Conservation (phyloP, 108 stramenopile species). For the Fragilaria crotonensis region DNA sequence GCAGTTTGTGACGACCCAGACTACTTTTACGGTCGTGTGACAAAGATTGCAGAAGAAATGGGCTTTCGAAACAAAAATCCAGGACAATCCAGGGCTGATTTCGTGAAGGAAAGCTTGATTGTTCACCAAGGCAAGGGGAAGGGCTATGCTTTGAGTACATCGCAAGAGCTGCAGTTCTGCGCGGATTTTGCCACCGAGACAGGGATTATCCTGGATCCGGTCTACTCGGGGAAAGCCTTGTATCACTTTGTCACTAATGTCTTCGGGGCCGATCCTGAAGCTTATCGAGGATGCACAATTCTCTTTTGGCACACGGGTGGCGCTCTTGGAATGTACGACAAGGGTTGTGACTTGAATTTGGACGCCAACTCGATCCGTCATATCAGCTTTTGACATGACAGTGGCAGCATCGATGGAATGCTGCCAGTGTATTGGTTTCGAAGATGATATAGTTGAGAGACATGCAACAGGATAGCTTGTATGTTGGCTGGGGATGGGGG, state of each 20-base stretch:
- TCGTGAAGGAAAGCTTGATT: constrained; percentile 41
- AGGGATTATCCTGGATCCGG: constrained; percentile 83
- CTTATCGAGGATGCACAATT: constrained; percentile 46
- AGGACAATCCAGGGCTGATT: constrained; percentile 29
- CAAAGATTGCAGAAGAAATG: constrained; percentile 64
- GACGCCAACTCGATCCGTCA: neutral
- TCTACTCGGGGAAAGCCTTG: constrained; percentile 86
- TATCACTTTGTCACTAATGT: constrained; percentile 60
- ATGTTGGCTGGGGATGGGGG: too few relatives aligned
- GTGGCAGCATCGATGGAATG: too few relatives aligned
- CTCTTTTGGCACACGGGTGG: constrained; percentile 93
- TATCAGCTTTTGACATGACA: too few relatives aligned
- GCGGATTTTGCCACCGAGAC: constrained; percentile 60
- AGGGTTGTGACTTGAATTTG: constrained; percentile 33
- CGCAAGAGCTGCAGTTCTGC: constrained; percentile 74
- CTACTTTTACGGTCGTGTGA: constrained; percentile 71
- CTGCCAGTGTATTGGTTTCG: too few relatives aligned
- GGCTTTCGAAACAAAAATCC: constrained; percentile 27
- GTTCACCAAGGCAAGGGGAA: constrained; percentile 74
- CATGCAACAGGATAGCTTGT: too few relatives aligned
- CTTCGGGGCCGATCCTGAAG: constrained; percentile 31
- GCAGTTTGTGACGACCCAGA: constrained; percentile 88
- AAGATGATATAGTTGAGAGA: too few relatives aligned
- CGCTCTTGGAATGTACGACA: constrained; percentile 75
- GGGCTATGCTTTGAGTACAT: constrained; percentile 70